These are phyloP conservation scores for Copromyces sp. DNA, from an alignment of 495 filamentous ascomycete species.

Conservation along the genomic window DNA sequence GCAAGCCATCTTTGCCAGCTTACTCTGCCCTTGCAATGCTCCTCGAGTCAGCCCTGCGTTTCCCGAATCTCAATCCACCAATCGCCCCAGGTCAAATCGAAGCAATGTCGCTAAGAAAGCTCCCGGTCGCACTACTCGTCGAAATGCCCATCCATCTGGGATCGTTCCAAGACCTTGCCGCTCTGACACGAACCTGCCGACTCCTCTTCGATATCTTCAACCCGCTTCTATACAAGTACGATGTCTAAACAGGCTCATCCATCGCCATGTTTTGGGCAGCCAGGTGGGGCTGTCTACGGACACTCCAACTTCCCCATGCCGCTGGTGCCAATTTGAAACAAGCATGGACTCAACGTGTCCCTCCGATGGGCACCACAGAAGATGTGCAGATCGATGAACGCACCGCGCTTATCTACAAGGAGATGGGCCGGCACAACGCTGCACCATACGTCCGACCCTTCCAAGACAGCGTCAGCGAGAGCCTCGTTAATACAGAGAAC, in stretches of 20 bases:
- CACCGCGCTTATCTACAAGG: too few relatives aligned
- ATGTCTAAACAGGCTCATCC: background rate
- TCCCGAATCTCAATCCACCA: background rate
- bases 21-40: too few relatives aligned
- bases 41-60: background rate
- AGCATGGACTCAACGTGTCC: background rate
- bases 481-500: too few relatives aligned
- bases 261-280: slow-evolving; percentile 5
- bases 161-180: background rate
- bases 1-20: too few relatives aligned
- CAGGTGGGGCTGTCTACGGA: background rate
- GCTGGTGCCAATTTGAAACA: slow-evolving; percentile 2
- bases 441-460: background rate
- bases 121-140: slow-evolving; percentile 2
- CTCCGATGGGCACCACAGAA: background rate
- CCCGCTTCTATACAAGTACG: slow-evolving; percentile 1
- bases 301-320: background rate
- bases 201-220: background rate
- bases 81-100: too few relatives aligned
- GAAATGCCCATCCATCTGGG: slow-evolving; percentile 6
- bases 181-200: background rate
- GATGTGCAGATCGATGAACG: too few relatives aligned
- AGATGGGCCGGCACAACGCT: too few relatives aligned
- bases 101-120: background rate
- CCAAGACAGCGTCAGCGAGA: background rate